Conservation (phyloP, 805 yeast species). For the Metschnikowia kunwiensis region DNA sequence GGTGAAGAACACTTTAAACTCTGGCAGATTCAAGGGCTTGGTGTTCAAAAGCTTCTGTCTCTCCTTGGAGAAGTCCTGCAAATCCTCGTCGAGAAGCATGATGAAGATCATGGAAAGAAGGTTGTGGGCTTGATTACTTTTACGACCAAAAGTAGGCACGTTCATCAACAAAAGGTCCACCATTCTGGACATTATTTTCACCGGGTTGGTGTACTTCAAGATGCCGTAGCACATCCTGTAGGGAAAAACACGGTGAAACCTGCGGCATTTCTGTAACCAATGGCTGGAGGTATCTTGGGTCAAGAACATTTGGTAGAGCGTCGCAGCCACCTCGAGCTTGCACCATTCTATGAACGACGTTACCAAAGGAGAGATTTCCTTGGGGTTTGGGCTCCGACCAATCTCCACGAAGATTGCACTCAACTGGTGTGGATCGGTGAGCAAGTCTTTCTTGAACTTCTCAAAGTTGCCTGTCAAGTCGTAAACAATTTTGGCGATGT, state of each 20-base stretch:
- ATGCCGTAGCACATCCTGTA: conserved; percentile 74
- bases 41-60: conserved; percentile 48
- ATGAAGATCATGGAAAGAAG: conserved; percentile 72
- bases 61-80: conserved; percentile 50
- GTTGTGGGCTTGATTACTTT: conserved; percentile 22
- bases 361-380: conserved; percentile 63
- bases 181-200: conserved; percentile 73
- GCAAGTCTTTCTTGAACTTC: conserved; percentile 52
- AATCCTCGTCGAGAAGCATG: conserved; percentile 70
- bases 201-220: conserved; percentile 80
- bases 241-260: conserved; percentile 76
- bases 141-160: conserved; percentile 29
- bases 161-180: conserved; percentile 72
- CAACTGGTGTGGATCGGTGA: conserved; percentile 53
- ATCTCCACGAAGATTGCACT: conserved; percentile 63
- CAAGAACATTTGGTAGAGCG: conserved; percentile 73
- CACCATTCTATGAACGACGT: conserved; percentile 76
- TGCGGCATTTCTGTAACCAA: conserved; percentile 63
- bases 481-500: conserved; percentile 56
- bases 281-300: conserved; percentile 82
- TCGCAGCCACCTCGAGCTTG: conserved; percentile 78
- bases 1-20: conserved; percentile 25
- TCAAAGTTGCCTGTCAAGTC: conserved; percentile 55
- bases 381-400: conserved; percentile 48
- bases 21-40: conserved; percentile 37